phyloP scores from a whole-genome alignment of 2,329 filamentous ascomycete genomes.

The Coniella lustricola region DNA sequence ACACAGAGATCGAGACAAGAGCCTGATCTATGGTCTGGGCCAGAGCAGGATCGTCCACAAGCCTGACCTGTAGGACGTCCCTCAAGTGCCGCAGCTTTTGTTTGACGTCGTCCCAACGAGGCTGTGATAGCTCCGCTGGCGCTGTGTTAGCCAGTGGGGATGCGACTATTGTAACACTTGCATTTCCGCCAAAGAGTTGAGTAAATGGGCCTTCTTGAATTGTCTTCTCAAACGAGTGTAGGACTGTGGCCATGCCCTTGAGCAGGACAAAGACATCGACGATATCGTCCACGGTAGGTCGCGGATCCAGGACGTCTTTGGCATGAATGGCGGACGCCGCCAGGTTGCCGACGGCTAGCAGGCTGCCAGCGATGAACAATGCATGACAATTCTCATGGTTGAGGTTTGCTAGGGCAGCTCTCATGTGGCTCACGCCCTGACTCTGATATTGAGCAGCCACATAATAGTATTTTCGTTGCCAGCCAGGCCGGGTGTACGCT shows the following conservation, averaged over 20 bases:
- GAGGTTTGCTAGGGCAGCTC: constrained; percentile 20
- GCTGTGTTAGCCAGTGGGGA: not conserved
- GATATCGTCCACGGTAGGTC: constrained; percentile 23
- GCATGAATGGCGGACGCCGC: constrained; percentile 19
- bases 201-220: constrained; percentile 17
- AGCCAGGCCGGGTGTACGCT: constrained; percentile 20
- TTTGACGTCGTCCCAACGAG: not conserved
- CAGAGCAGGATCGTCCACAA: not conserved
- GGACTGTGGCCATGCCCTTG: constrained; percentile 25
- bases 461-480: constrained; percentile 18
- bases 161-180: no score
- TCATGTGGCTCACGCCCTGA: constrained; percentile 24
- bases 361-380: constrained; percentile 24
- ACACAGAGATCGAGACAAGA: not conserved
- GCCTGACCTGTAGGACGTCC: not conserved
- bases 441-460: constrained; percentile 26
- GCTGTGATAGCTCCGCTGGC: not conserved
- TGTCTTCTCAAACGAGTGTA: constrained; percentile 18
- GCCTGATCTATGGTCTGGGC: not conserved
- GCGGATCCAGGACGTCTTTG: constrained; percentile 6
- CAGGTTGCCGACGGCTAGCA: constrained; percentile 25
- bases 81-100: not conserved
- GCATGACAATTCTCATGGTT: constrained; percentile 24
- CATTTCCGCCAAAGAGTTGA: constrained; percentile 13
- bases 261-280: constrained; percentile 25